Evolutionary conservation across 331 rosid genomes (phyloP).

Genomic region (Acacia pycnantha): DNA sequence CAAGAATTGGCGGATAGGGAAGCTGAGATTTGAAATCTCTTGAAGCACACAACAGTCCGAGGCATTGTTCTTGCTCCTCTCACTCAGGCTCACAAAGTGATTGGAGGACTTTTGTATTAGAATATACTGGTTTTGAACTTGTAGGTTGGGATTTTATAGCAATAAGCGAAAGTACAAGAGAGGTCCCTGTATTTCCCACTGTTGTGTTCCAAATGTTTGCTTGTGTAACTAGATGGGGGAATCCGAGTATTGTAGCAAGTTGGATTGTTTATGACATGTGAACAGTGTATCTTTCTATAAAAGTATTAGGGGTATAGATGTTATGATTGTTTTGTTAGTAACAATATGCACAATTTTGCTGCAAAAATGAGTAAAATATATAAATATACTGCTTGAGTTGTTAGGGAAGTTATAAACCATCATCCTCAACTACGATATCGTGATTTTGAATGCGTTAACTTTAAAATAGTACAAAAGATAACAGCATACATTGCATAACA

Average conservation of each 20-base stretch:
- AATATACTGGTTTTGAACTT: background rate
- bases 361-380: background rate
- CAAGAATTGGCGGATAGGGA: conserved; percentile 4
- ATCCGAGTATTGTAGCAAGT: background rate
- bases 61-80: conserved; percentile 3
- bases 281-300: background rate
- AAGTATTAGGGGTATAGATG: background rate
- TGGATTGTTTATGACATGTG: background rate
- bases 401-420: background rate
- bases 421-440: background rate
- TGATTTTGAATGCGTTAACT: background rate
- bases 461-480: background rate
- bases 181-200: background rate
- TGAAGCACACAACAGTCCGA: conserved; percentile 9
- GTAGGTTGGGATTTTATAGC: conserved; percentile 2
- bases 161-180: background rate
- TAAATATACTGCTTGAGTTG: background rate
- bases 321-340: background rate
- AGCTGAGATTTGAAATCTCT: conserved; percentile 18
- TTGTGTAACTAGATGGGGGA: background rate
- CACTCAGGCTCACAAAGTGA: background rate
- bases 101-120: conserved; percentile 6
- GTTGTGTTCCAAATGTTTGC: background rate
- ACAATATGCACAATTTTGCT: no score
- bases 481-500: background rate